phyloP scores from a whole-genome alignment of 805 yeast genomes.

The Barnettozyma siamensis region DNA sequence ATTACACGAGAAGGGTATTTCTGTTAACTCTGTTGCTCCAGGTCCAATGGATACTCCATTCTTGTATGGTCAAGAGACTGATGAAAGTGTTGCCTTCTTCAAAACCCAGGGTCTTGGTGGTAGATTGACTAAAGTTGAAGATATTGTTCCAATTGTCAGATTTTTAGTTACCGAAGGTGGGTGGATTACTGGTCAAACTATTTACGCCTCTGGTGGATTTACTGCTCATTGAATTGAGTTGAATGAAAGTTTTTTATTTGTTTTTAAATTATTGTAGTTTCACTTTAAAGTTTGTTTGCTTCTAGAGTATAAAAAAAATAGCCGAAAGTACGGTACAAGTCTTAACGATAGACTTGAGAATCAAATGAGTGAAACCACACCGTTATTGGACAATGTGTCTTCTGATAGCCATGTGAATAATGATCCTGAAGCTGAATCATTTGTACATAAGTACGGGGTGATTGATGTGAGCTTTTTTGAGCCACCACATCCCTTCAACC shows the following conservation, averaged over 20 bases:
- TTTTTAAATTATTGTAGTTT: background rate
- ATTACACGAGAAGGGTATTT: constrained; percentile 37
- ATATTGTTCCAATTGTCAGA: constrained; percentile 57
- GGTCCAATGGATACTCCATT: constrained; percentile 68
- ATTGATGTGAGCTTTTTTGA: constrained; percentile 42
- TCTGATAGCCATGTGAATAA: background rate
- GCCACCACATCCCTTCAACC: constrained; percentile 27
- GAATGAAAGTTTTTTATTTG: background rate
- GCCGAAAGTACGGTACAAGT: no score
- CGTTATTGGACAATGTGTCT: background rate
- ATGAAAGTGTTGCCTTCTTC: constrained; percentile 46
- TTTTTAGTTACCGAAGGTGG: constrained; percentile 59
- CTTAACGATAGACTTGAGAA: no score
- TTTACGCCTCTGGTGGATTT: constrained; percentile 60
- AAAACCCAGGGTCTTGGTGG: constrained; percentile 44
- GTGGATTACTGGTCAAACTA: constrained; percentile 69
- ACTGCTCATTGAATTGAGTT: constrained; percentile 43
- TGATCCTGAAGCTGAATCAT: constrained; percentile 33
- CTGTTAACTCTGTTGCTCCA: constrained; percentile 55
- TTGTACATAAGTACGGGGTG: constrained; percentile 44
- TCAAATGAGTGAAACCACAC: background rate
- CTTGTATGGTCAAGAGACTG: constrained; percentile 54
- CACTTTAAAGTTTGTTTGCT: no score
- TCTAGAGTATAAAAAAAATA: no score
- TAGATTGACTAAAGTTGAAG: constrained; percentile 51